These are phyloP conservation scores for Geoglossum glabrum DNA, from an alignment of 495 filamentous ascomycete genomes.

Conservation along the genomic window DNA sequence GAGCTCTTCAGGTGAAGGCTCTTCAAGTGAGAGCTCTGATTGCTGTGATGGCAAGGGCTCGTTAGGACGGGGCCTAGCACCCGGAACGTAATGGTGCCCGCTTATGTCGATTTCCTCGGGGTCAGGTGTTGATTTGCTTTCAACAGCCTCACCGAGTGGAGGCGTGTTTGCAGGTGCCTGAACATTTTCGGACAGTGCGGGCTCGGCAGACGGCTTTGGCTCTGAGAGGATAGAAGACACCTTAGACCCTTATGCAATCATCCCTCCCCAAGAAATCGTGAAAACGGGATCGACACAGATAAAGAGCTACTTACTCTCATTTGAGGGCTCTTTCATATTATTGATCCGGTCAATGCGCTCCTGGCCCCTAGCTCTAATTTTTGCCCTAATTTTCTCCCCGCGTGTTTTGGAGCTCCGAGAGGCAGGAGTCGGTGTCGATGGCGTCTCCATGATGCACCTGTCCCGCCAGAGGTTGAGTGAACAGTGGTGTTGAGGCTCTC, in stretches of 20 bases:
- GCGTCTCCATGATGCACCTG: conserved; percentile 1
- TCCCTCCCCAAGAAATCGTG: too few relatives aligned
- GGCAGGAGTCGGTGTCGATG: background rate
- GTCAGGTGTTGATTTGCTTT: conserved; percentile 19
- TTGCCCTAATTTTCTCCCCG: conserved; percentile 12
- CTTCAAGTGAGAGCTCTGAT: conserved; percentile 19
- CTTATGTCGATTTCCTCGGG: conserved; percentile 61
- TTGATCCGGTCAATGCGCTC: conserved; percentile 73
- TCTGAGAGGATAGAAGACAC: background rate
- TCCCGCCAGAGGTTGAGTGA: background rate
- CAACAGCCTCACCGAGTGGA: background rate
- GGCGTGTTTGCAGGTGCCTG: background rate
- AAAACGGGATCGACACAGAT: conserved; percentile 9
- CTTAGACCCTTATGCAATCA: background rate
- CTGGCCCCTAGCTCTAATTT: conserved; percentile 46
- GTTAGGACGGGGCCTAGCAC: conserved; percentile 10
- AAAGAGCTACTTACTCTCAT: conserved; percentile 11
- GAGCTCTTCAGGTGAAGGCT: conserved; percentile 16
- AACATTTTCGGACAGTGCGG: background rate
- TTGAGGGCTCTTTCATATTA: conserved; percentile 42
- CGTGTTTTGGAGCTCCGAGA: conserved; percentile 5
- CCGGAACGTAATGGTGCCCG: conserved; percentile 32
- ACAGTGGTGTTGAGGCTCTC: background rate
- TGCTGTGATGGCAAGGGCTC: conserved; percentile 10
- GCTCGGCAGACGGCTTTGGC: background rate